Percentiles rank a stretch among this genome's conserved stretches.
Conservation (phyloP, 345 rosid genomes). For the Acer campestre region DNA sequence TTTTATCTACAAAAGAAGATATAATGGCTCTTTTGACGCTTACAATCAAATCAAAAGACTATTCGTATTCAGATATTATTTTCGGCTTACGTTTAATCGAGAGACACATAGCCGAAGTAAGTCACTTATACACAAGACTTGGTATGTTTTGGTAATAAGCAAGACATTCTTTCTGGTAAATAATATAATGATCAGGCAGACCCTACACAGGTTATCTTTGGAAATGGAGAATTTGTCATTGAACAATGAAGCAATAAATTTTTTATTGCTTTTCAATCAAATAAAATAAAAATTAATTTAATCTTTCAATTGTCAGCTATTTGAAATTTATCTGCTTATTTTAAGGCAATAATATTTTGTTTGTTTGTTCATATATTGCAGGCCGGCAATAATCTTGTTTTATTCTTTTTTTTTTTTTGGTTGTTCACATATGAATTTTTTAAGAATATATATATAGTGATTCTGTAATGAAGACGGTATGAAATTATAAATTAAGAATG, state of each 20-base stretch:
- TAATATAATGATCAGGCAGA: neutral
- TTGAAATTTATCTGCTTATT: neutral
- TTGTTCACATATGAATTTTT: too few relatives aligned
- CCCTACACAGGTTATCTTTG: constrained; percentile 17
- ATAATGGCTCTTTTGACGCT: too few relatives aligned
- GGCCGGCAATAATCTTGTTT: constrained; percentile 16
- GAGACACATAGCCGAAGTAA: neutral
- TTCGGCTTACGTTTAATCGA: too few relatives aligned
- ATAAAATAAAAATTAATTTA: neutral
- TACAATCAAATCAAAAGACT: too few relatives aligned
- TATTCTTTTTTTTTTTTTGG: neutral
- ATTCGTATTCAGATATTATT: too few relatives aligned
- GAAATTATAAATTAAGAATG: too few relatives aligned
- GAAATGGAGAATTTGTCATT: constrained; percentile 31
- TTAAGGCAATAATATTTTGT: neutral
- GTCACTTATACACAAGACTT: neutral
- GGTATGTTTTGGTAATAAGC: neutral
- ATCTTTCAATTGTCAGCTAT: constrained; percentile 20
- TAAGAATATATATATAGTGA: too few relatives aligned
- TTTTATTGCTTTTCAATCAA: constrained; percentile 13
- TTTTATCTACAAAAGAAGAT: too few relatives aligned
- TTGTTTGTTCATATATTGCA: constrained; percentile 8
- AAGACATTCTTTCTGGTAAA: constrained; percentile 4
- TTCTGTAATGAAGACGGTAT: too few relatives aligned
- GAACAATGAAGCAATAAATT: constrained; percentile 19